Evolutionary conservation across 768 basidiomycete species (phyloP).

Genomic region (Brasilioporus rufonigricans): DNA sequence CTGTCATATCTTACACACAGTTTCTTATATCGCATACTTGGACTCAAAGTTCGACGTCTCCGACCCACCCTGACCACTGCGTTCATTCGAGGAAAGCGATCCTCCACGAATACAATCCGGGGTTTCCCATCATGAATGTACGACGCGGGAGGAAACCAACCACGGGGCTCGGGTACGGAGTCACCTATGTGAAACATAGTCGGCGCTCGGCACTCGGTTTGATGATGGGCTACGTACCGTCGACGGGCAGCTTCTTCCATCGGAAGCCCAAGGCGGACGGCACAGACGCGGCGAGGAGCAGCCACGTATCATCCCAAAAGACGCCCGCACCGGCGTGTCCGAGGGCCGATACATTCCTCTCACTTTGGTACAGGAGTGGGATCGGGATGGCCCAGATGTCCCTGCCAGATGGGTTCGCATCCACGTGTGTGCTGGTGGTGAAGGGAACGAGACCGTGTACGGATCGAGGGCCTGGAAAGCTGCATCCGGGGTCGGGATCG

Average conservation of each 20-base stretch:
- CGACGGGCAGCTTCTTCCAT: conserved; percentile 27
- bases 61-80: conserved; percentile 41
- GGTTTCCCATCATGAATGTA: conserved; percentile 24
- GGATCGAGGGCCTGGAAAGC: conserved; percentile 34
- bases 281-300: conserved; percentile 18
- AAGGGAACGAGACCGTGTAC: conserved; percentile 37
- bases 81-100: conserved; percentile 38
- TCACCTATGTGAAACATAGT: neutral
- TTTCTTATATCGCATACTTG: too few species aligned
- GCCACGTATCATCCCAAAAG: conserved; percentile 42
- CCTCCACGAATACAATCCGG: conserved; percentile 40
- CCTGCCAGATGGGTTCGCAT: neutral
- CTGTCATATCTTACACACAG: too few species aligned
- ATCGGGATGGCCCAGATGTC: conserved; percentile 7
- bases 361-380: conserved; percentile 38
- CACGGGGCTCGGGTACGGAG: conserved; percentile 32
- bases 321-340: conserved; percentile 40
- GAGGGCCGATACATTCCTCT: conserved; percentile 32
- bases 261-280: conserved; percentile 2
- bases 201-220: too few species aligned
- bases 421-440: neutral
- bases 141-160: conserved; percentile 41
- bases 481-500: too few species aligned
- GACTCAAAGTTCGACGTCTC: conserved; percentile 29
- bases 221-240: neutral